phyloP scores from a whole-genome alignment of 2,329 filamentous ascomycete species.

The Fusarium sp. region DNA sequence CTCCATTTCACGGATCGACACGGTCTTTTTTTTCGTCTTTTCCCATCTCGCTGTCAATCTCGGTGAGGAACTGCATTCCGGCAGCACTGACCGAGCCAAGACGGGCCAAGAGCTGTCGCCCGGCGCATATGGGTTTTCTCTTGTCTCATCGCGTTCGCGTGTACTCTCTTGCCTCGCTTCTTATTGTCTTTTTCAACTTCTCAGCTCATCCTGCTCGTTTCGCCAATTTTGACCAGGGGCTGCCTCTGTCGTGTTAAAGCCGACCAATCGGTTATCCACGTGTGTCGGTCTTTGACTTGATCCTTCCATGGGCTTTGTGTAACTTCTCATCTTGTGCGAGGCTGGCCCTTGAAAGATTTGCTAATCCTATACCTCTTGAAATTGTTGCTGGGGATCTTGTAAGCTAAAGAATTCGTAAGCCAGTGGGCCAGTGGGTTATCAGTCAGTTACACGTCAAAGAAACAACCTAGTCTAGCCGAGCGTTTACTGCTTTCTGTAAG shows the following conservation, averaged over 20 bases:
- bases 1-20: slow-evolving; percentile 9
- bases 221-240: slow-evolving; percentile 32
- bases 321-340: slow-evolving; percentile 11
- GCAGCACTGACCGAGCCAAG: slow-evolving; percentile 19
- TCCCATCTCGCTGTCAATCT: slow-evolving; percentile 13
- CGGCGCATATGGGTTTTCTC: slow-evolving; percentile 13
- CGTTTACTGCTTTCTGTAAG: background rate
- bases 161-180: slow-evolving; percentile 11
- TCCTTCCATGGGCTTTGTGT: slow-evolving; percentile 14
- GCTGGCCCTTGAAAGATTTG: slow-evolving; percentile 9
- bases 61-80: slow-evolving; percentile 25
- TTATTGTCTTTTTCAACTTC: slow-evolving; percentile 8
- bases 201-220: slow-evolving; percentile 18
- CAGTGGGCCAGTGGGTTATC: slow-evolving; percentile 21
- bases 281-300: slow-evolving; percentile 23
- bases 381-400: background rate
- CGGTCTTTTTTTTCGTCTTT: background rate
- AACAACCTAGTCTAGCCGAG: slow-evolving; percentile 1
- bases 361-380: slow-evolving; percentile 6
- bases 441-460: slow-evolving; percentile 17
- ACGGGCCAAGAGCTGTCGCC: slow-evolving; percentile 26
- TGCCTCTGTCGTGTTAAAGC: slow-evolving; percentile 3
- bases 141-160: slow-evolving; percentile 15
- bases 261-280: slow-evolving; percentile 41
- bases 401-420: slow-evolving; percentile 8